These are phyloP conservation scores for Suhomyces xylopsoci DNA, from an alignment of 805 yeast species.

Conservation along the genomic window DNA sequence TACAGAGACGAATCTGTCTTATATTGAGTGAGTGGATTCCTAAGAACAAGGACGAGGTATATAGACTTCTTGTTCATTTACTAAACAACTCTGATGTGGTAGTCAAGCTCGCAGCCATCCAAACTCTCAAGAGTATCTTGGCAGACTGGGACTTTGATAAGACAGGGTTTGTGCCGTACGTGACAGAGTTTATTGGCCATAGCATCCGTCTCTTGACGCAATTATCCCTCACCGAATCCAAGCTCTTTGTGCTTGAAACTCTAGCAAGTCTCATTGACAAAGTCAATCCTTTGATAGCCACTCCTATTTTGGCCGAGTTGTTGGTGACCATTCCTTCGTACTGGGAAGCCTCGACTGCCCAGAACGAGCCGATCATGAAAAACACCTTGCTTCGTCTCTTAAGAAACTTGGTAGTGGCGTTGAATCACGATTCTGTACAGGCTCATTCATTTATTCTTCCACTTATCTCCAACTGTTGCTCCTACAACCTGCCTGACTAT, in stretches of 20 bases:
- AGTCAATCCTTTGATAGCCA: slow-evolving; percentile 60
- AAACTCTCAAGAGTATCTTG: slow-evolving; percentile 62
- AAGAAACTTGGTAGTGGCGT: slow-evolving; percentile 52
- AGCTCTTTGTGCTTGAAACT: slow-evolving; percentile 67
- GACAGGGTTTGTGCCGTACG: slow-evolving; percentile 61
- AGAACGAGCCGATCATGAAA: slow-evolving; percentile 36
- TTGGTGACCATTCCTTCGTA: slow-evolving; percentile 59
- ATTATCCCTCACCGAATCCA: slow-evolving; percentile 67
- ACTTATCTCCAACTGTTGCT: slow-evolving; percentile 62
- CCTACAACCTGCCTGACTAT: slow-evolving; percentile 32
- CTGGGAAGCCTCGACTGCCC: slow-evolving; percentile 54
- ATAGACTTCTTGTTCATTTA: slow-evolving; percentile 52
- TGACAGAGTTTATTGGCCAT: slow-evolving; percentile 49
- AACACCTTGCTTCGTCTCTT: slow-evolving; percentile 49
- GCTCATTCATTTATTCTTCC: slow-evolving; percentile 61
- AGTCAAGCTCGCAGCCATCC: slow-evolving; percentile 73
- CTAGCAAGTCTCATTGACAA: slow-evolving; percentile 60
- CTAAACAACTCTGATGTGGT: slow-evolving; percentile 66
- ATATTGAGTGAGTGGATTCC: slow-evolving; percentile 80
- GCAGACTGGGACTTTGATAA: slow-evolving; percentile 88
- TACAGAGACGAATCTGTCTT: slow-evolving; percentile 74
- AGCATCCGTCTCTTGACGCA: slow-evolving; percentile 49
- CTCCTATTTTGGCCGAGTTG: slow-evolving; percentile 48
- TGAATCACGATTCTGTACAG: slow-evolving; percentile 50
- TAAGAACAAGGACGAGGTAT: slow-evolving; percentile 55